These are phyloP conservation scores for Coemansia sp. DNA, from an alignment of 192 early-diverging fungal genomes.

Conservation along the genomic window DNA sequence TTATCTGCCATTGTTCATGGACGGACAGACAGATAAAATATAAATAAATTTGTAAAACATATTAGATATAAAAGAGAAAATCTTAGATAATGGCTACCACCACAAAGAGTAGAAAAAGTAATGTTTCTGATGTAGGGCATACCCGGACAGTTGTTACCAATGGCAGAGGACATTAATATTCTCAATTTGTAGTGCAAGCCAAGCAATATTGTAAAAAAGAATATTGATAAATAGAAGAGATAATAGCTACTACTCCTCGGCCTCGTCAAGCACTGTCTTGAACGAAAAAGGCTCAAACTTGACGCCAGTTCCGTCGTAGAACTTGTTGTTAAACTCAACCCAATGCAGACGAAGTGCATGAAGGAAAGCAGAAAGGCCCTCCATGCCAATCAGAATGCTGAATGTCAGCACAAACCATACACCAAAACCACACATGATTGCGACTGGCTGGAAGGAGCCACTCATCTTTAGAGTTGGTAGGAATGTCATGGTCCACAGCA, in stretches of 20 bases:
- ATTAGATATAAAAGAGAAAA: too few relatives aligned
- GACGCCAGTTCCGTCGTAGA: slow-evolving; percentile 87
- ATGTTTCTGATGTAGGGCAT: too few relatives aligned
- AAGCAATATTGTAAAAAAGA: not conserved
- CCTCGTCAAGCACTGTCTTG: slow-evolving; percentile 42
- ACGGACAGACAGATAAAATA: too few relatives aligned
- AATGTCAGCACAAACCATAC: slow-evolving; percentile 90
- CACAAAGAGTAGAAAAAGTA: too few relatives aligned
- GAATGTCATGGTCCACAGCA: slow-evolving; percentile 92
- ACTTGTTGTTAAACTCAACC: slow-evolving; percentile 99
- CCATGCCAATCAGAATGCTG: slow-evolving; percentile 77
- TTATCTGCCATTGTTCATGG: too few relatives aligned
- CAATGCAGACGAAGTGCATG: slow-evolving; percentile 92
- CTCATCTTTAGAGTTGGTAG: slow-evolving; percentile 42
- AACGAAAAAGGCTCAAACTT: slow-evolving; percentile 94
- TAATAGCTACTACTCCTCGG: slow-evolving; percentile 26
- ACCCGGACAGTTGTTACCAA: too few relatives aligned
- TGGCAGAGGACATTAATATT: not conserved
- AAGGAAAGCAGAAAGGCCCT: slow-evolving; percentile 83
- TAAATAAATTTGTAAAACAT: too few relatives aligned
- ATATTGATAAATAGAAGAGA: not conserved
- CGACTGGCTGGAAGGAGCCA: slow-evolving; percentile 63
- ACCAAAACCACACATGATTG: slow-evolving; percentile 74
- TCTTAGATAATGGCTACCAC: too few relatives aligned
- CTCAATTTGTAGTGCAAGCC: not conserved